These are phyloP conservation scores for Ulota crispa DNA, from an alignment of 225 moss, liverwort and hornwort species.

Conservation along the genomic window DNA sequence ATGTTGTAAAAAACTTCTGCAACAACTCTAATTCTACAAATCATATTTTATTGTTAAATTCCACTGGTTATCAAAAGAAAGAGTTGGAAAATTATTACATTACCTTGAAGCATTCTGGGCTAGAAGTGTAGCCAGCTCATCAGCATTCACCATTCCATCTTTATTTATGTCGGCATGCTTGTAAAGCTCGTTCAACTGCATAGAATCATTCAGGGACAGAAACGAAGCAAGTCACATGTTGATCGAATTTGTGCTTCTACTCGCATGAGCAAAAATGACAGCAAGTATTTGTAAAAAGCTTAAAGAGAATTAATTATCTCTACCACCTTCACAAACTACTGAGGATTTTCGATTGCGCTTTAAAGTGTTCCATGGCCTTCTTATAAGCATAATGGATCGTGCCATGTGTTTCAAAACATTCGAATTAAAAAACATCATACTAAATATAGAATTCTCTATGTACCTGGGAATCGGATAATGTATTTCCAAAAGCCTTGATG, in stretches of 20 bases:
- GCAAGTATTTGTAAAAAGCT: neutral
- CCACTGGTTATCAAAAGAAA: neutral
- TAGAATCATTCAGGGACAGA: constrained; percentile 13
- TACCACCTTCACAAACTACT: neutral
- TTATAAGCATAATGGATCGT: neutral
- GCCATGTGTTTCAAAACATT: neutral
- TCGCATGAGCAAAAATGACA: neutral
- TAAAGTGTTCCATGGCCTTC: neutral
- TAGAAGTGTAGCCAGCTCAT: constrained; percentile 82
- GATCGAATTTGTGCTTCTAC: neutral
- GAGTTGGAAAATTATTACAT: neutral
- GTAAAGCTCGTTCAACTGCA: constrained; percentile 79
- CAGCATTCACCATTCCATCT: constrained; percentile 85
- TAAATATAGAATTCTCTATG: neutral
- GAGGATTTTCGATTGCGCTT: neutral
- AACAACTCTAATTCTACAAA: neutral
- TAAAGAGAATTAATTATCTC: neutral
- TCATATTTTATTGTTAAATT: neutral
- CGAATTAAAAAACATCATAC: constrained; percentile 8
- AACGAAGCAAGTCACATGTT: constrained; percentile 5
- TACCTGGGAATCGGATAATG: constrained; percentile 67
- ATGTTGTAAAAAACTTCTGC: neutral
- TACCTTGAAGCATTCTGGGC: constrained; percentile 63
- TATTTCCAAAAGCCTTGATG: constrained; percentile 91
- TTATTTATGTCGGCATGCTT: constrained; percentile 60